Conservation (phyloP, 257 asterid genomes). For the Oldenlandia corymbosa region DNA sequence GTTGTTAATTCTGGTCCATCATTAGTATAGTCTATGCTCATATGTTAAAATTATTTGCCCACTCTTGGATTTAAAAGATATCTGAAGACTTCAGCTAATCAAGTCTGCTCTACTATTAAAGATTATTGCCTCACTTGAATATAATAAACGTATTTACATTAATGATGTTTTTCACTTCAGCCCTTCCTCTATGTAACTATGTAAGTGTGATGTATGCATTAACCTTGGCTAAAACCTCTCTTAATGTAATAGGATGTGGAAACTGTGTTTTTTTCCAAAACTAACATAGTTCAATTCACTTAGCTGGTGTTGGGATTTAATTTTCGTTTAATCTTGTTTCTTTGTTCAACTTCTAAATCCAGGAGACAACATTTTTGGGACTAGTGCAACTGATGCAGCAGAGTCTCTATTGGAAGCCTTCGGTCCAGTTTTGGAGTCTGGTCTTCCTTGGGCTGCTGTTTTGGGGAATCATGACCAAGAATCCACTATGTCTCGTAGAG, state of each 20-base stretch:
- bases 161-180: too few relatives aligned
- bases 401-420: constrained; percentile 76
- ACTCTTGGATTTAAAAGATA: neutral
- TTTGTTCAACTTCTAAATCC: constrained; percentile 16
- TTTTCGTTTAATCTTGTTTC: neutral
- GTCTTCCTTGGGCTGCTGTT: constrained; percentile 92
- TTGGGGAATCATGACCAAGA: constrained; percentile 97
- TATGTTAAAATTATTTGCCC: neutral
- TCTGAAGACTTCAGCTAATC: neutral
- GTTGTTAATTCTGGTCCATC: neutral
- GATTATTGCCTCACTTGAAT: neutral
- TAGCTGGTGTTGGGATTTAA: too few relatives aligned
- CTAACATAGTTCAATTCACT: neutral
- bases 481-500: constrained; percentile 89
- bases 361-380: constrained; percentile 94
- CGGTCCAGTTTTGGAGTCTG: constrained; percentile 56
- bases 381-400: constrained; percentile 85
- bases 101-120: neutral
- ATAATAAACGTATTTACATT: too few relatives aligned
- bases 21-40: too few relatives aligned
- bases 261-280: neutral
- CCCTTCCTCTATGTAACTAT: neutral
- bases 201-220: neutral
- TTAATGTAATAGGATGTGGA: neutral
- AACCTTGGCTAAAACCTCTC: neutral